Evolutionary conservation across 164 flowering plant species (phyloP).

Genomic region (Protea cynaroides): DNA sequence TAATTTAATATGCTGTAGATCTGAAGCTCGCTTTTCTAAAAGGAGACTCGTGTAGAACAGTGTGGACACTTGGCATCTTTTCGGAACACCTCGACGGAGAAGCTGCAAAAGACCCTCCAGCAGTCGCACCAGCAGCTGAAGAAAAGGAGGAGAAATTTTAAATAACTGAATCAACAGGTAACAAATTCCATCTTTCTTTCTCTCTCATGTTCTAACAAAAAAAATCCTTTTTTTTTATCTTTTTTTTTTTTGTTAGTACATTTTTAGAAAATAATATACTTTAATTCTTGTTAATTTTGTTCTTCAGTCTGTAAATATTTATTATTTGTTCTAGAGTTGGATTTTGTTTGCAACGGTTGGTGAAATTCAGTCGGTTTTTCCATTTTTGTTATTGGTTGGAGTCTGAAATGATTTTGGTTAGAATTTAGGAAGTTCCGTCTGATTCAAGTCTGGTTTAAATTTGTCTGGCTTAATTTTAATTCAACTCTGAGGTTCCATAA

Average conservation of each 20-base stretch:
- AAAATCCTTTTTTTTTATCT: too few species aligned
- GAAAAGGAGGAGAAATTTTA: not conserved
- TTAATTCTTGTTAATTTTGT: not conserved
- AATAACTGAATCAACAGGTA: not conserved
- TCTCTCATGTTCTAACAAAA: not conserved
- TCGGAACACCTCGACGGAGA: not conserved
- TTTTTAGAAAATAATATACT: too few species aligned
- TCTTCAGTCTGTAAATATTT: not conserved
- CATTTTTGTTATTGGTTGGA: not conserved
- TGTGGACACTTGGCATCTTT: conserved; percentile 14
- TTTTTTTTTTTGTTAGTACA: not conserved
- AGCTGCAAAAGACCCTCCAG: not conserved
- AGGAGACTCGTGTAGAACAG: not conserved
- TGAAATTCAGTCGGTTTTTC: not conserved
- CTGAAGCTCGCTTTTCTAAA: not conserved
- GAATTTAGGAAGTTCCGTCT: too few species aligned
- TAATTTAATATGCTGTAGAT: not conserved
- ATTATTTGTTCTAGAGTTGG: not conserved
- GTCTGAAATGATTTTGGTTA: too few species aligned
- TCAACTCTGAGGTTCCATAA: not conserved
- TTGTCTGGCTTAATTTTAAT: not conserved
- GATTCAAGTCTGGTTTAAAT: too few species aligned
- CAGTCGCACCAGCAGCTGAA: not conserved
- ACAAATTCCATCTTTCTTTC: not conserved
- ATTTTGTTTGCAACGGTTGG: not conserved